These are phyloP conservation scores for Turritis glabra DNA, from an alignment of 345 rosid species.

Conservation along the genomic window DNA sequence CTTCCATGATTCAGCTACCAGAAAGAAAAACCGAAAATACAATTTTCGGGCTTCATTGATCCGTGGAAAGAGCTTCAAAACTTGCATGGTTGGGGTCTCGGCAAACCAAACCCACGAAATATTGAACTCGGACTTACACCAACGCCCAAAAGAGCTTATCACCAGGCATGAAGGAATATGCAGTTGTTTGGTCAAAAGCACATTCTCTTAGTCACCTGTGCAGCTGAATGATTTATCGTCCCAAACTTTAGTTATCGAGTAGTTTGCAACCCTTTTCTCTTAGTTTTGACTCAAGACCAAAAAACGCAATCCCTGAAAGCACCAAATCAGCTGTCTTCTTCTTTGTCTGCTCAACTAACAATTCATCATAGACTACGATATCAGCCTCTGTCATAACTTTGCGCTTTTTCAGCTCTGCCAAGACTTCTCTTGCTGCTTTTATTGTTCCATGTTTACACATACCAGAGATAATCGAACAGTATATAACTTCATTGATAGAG, in stretches of 20 bases:
- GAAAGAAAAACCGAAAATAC: background rate
- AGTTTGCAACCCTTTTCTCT: conserved; percentile 67
- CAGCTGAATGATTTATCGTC: background rate
- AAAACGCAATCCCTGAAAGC: conserved; percentile 71
- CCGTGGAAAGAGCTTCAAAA: background rate
- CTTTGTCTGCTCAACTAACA: conserved; percentile 73
- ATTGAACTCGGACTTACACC: background rate
- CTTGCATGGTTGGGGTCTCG: background rate
- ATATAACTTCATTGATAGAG: conserved; percentile 54
- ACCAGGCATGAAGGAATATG: background rate
- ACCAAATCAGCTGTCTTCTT: conserved; percentile 85
- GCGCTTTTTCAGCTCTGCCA: conserved; percentile 52
- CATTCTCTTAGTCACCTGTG: background rate
- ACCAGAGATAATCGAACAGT: conserved; percentile 68
- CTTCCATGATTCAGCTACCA: conserved; percentile 4
- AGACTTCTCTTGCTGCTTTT: conserved; percentile 75
- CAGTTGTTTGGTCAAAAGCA: background rate
- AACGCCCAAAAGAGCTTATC: background rate
- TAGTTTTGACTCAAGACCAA: conserved; percentile 85
- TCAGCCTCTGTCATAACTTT: conserved; percentile 65
- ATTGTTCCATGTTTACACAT: conserved; percentile 78
- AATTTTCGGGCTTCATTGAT: background rate
- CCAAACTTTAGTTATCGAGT: conserved; percentile 33
- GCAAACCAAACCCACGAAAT: background rate
- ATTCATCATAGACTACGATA: conserved; percentile 72